Evolutionary conservation across 169 alveolate genomes (phyloP).

Genomic region (Cryptosporidium sp.): DNA sequence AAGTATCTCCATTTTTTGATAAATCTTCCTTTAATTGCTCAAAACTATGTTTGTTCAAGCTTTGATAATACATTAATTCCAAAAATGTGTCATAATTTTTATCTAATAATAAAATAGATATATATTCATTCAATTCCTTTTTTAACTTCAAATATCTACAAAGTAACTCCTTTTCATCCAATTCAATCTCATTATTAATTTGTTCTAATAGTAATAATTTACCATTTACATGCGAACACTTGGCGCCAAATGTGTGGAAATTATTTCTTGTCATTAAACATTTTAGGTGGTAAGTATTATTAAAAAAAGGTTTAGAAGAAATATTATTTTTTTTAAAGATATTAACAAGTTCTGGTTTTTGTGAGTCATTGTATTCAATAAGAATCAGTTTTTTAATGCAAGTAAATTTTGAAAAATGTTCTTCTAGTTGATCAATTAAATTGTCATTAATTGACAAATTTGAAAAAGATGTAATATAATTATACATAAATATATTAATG

Average conservation of each 20-base stretch:
- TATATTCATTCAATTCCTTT: not conserved
- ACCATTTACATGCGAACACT: not conserved
- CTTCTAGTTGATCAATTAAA: not conserved
- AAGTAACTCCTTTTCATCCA: not conserved
- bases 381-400: conserved; percentile 11
- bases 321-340: too few species aligned
- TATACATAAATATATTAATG: conserved; percentile 5
- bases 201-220: not conserved
- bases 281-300: not conserved
- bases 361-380: not conserved
- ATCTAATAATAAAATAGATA: not conserved
- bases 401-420: not conserved
- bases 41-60: not conserved
- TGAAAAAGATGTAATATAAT: not conserved
- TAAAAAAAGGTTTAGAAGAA: not conserved
- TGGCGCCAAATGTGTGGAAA: not conserved
- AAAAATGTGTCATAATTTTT: conserved; percentile 1
- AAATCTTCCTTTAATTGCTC: not conserved
- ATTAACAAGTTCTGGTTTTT: not conserved
- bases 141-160: not conserved
- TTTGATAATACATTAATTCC: conserved; percentile 8
- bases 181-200: not conserved
- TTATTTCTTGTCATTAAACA: not conserved
- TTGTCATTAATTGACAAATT: not conserved
- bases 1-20: not conserved